Conservation (phyloP, 192 early-diverging fungal genomes). For the Coemansia sp. region DNA sequence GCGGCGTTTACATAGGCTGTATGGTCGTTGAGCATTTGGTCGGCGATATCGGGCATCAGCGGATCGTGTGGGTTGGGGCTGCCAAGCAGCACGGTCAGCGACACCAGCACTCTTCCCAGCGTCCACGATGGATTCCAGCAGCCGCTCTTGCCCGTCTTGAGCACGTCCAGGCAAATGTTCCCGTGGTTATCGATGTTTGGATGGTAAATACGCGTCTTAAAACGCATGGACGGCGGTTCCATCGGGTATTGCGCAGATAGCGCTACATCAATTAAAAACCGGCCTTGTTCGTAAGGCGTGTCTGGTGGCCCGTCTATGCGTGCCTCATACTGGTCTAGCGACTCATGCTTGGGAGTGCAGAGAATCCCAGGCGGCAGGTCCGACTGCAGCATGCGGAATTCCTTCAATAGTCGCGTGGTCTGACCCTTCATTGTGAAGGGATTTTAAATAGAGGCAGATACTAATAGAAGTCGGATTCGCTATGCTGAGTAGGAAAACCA, state of each 20-base stretch:
- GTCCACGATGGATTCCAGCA: conserved; percentile 71
- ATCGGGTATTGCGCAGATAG: conserved; percentile 61
- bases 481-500: background rate
- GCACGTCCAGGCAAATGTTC: conserved; percentile 70
- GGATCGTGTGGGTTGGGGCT: conserved; percentile 77
- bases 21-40: conserved; percentile 27
- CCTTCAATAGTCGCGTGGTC: conserved; percentile 28
- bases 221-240: conserved; percentile 68
- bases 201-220: conserved; percentile 76
- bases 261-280: conserved; percentile 61
- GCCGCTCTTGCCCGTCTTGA: conserved; percentile 62
- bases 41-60: conserved; percentile 61
- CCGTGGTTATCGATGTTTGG: conserved; percentile 80
- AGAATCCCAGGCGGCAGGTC: conserved; percentile 60
- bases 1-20: conserved; percentile 20
- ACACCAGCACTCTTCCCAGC: conserved; percentile 60
- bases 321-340: conserved; percentile 57
- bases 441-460: background rate
- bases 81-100: conserved; percentile 59
- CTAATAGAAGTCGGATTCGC: background rate
- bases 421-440: conserved; percentile 7
- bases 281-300: conserved; percentile 66
- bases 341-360: conserved; percentile 64
- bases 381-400: conserved; percentile 40
- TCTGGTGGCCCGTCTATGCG: conserved; percentile 64